These are phyloP conservation scores for Ceratobasidium sp. DNA, from an alignment of 1,284 basidiomycete genomes.

Conservation along the genomic window DNA sequence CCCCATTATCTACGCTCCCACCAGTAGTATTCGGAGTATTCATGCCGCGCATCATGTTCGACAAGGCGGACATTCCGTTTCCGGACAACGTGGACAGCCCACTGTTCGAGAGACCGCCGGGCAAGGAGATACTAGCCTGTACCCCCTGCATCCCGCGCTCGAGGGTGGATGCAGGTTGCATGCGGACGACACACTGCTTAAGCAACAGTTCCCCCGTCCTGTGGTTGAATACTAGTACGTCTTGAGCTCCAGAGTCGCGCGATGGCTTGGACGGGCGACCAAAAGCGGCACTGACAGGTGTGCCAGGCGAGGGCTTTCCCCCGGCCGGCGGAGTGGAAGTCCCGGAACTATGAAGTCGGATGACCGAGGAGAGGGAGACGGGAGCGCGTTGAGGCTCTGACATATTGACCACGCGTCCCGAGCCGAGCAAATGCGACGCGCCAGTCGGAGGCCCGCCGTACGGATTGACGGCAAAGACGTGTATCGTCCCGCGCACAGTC, in stretches of 20 bases:
- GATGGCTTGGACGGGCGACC: constrained; percentile 67
- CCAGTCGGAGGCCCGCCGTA: constrained; percentile 75
- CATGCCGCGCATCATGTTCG: constrained; percentile 51
- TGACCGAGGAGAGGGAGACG: constrained; percentile 50
- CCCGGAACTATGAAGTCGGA: neutral
- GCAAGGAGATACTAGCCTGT: constrained; percentile 27
- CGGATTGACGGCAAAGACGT: constrained; percentile 68
- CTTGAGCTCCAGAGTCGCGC: constrained; percentile 59
- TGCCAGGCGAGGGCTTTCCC: constrained; percentile 2
- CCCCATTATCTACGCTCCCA: constrained; percentile 53
- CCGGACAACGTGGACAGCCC: constrained; percentile 38
- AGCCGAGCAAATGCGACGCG: constrained; percentile 69
- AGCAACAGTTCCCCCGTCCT: constrained; percentile 67
- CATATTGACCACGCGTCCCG: constrained; percentile 56
- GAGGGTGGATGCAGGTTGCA: constrained; percentile 31
- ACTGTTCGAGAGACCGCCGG: constrained; percentile 16
- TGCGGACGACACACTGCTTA: constrained; percentile 58
- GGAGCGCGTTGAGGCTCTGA: constrained; percentile 63
- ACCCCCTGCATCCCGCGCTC: constrained; percentile 31
- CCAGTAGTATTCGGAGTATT: constrained; percentile 54
- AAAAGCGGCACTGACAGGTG: constrained; percentile 61
- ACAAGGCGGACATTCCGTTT: constrained; percentile 26
- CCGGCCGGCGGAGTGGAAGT: neutral
- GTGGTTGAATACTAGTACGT: constrained; percentile 68
- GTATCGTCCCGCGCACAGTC: constrained; percentile 61